A percentile compares a stretch with the other conserved stretches of the same genome.
phyloP scores from a whole-genome alignment of 768 basidiomycete genomes.

The Fistulinella prunicolor region DNA sequence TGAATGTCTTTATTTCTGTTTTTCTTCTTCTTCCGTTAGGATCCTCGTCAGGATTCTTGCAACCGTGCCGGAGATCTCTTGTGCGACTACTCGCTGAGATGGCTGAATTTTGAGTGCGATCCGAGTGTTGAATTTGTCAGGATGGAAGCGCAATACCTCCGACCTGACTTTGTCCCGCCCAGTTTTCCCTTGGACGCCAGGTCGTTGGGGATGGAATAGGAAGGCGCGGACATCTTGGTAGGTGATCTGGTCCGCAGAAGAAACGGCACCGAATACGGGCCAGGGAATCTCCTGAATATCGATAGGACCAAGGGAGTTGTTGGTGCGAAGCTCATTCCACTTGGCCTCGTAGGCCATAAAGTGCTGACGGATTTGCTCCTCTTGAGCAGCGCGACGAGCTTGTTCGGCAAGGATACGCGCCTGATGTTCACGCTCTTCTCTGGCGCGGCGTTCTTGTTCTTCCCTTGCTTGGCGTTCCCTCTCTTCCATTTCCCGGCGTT shows the following conservation, averaged over 20 bases:
- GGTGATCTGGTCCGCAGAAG: constrained; percentile 34
- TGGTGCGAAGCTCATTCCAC: constrained; percentile 36
- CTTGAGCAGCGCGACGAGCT: constrained; percentile 5
- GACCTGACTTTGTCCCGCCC: constrained; percentile 35
- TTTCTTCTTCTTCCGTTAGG: constrained; percentile 20
- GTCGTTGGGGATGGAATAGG: constrained; percentile 36
- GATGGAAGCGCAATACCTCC: constrained; percentile 55
- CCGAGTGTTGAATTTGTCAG: constrained; percentile 47
- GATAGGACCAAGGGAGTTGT: constrained; percentile 16
- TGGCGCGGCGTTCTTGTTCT: background rate
- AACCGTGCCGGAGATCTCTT: constrained; percentile 38
- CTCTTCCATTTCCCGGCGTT: constrained; percentile 6
- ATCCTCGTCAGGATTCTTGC: constrained; percentile 41
- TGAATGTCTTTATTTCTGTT: background rate
- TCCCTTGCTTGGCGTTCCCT: constrained; percentile 11
- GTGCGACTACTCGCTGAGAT: constrained; percentile 32
- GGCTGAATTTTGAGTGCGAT: constrained; percentile 35
- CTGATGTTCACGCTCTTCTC: constrained; percentile 14
- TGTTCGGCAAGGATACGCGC: too few species aligned
- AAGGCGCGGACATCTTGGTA: constrained; percentile 36
- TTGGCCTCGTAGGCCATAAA: constrained; percentile 33
- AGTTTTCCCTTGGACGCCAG: constrained; percentile 29
- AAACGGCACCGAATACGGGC: constrained; percentile 35
- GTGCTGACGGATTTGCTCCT: constrained; percentile 5
- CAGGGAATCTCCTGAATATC: constrained; percentile 41